These are phyloP conservation scores for Leishmania turanica DNA, from an alignment of 208 protist genomes.

Conservation along the genomic window DNA sequence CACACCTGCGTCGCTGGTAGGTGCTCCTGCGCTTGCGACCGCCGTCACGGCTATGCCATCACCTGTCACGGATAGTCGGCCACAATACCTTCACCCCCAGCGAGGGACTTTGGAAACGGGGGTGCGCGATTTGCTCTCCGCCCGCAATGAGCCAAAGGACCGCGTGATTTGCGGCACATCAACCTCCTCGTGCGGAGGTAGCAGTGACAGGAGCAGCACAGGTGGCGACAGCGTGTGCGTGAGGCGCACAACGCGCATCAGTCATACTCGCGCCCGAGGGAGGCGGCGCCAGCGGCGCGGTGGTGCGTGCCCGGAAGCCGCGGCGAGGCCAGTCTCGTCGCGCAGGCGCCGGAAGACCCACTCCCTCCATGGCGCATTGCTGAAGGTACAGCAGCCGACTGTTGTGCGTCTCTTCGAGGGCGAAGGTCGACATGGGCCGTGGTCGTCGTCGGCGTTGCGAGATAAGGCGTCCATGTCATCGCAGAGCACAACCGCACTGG, in stretches of 20 bases:
- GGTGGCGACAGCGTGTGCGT: constrained; percentile 1
- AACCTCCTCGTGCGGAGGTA: background rate
- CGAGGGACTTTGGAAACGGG: background rate
- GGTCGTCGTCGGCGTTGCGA: background rate
- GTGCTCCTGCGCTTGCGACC: background rate
- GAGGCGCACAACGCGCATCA: constrained; percentile 3
- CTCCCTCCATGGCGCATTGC: background rate
- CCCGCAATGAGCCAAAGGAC: background rate
- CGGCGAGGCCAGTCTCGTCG: background rate
- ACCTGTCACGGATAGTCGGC: background rate
- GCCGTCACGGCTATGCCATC: background rate
- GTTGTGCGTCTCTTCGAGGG: constrained; percentile 12
- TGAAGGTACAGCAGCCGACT: background rate
- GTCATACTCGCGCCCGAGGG: background rate
- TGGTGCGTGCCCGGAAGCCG: background rate
- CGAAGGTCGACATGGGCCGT: background rate
- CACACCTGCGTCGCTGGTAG: background rate
- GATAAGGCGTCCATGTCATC: constrained; percentile 20
- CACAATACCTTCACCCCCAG: background rate
- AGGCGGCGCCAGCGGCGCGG: background rate
- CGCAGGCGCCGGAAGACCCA: too few species aligned
- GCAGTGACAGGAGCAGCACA: background rate
- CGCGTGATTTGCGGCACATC: background rate
- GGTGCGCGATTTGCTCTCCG: constrained; percentile 4
- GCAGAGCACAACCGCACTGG: constrained; percentile 29